These are phyloP conservation scores for Melanogaster broomeanus DNA, from an alignment of 768 basidiomycete species.

Conservation along the genomic window DNA sequence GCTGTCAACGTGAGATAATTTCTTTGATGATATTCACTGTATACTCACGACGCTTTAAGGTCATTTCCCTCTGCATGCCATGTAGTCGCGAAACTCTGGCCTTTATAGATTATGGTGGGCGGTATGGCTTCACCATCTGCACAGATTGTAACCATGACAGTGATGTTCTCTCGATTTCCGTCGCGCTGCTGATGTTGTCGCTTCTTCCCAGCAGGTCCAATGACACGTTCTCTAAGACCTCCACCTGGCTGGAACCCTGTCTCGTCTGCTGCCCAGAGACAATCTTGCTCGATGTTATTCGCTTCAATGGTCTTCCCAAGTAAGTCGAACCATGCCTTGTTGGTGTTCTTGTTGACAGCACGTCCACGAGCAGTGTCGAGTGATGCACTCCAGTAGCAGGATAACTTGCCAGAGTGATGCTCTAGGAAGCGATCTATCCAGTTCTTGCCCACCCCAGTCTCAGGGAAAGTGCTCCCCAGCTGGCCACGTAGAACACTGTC, in stretches of 20 bases:
- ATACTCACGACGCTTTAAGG: conserved; percentile 22
- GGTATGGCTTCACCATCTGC: conserved; percentile 37
- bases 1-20: not conserved
- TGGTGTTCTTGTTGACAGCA: conserved; percentile 39
- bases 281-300: conserved; percentile 1
- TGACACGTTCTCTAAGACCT: conserved; percentile 3
- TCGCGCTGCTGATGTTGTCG: conserved; percentile 14
- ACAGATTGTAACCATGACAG: conserved; percentile 31
- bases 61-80: conserved; percentile 25
- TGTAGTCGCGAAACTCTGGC: not conserved
- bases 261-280: conserved; percentile 14
- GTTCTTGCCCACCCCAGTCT: conserved; percentile 33
- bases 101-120: conserved; percentile 36
- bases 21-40: conserved; percentile 12
- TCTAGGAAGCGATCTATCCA: conserved; percentile 34
- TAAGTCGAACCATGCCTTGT: conserved; percentile 35
- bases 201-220: not conserved
- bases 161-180: conserved; percentile 22
- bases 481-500: not conserved
- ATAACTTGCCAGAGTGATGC: conserved; percentile 30
- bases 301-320: conserved; percentile 23
- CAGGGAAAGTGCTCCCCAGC: conserved; percentile 35
- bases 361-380: conserved; percentile 36
- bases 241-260: conserved; percentile 6
- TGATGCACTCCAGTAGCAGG: conserved; percentile 21